Base-by-base conservation (phyloP, 2,329 filamentous ascomycete genomes). In the Penicillium olsonii region DNA sequence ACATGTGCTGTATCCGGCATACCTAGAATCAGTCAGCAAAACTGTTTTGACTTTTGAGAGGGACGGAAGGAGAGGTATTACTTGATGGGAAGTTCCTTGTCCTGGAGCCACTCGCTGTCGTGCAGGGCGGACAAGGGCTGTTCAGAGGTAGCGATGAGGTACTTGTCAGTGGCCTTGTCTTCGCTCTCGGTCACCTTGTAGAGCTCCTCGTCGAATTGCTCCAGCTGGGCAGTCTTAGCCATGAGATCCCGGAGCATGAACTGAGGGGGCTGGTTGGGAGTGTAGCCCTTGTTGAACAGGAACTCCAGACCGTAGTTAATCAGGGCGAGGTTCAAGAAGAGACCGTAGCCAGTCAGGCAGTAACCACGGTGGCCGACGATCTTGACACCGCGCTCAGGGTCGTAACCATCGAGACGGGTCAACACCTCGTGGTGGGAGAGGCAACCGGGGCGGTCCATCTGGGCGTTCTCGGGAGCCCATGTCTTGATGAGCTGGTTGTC, bases 381-480 rank as follows among this genome's bases (percentile, higher is more conserved):
- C 79, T 97, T 97, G 57, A 91, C 88, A 59, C 91, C 91, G 57
- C 94, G 87, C 67, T 96, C 90, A 1, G 90, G 88, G 68, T 97
- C 94, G 68, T 95, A 96, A 45, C 92, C 92, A 62, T 94, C 90
- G 55, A 97, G 77, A 61, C 90, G 83, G 50, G 87, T 84, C 52
- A 97, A 83, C 46, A 99, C 91, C 69, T 97, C 92, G 72, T 99
- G 94, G 72, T 99, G 94, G 43, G 92, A 96, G 54, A 97, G 86
- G 55, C 78, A 82, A 50, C 87, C 80, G 62, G 84, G 83, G 79
- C 92, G 92, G 73, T 91, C 84, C 41, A 88, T 83, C 18, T 76
- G 80, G 50, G 86, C 80, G 45, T 85, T 86, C 59, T 90, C 85
- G 0, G 92, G 92, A 5, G 84, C 82, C 92, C 92, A 99, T 24